phyloP scores from a whole-genome alignment of 306 rosid species.

The Datisca glomerata region DNA sequence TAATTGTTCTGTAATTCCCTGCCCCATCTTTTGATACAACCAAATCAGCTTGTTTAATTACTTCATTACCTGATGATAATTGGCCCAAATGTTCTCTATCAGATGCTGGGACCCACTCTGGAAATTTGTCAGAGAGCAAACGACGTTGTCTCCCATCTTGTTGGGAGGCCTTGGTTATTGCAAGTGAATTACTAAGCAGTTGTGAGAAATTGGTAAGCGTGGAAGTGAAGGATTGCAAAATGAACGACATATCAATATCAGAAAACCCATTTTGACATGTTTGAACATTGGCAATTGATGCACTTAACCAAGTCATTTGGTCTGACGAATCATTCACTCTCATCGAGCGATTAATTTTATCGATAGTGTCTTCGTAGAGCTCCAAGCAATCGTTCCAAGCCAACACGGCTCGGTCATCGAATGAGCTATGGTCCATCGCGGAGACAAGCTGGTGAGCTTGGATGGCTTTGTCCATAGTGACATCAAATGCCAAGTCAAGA shows the following conservation, averaged over 20 bases:
- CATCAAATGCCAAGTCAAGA: conserved; percentile 32
- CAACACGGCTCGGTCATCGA: conserved; percentile 21
- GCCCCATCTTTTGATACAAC: conserved; percentile 69
- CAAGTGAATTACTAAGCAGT: conserved; percentile 61
- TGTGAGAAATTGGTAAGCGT: conserved; percentile 42
- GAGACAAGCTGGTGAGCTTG: conserved; percentile 41
- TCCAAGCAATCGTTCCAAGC: conserved; percentile 74
- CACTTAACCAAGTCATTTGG: conserved; percentile 52
- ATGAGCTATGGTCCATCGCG: conserved; percentile 24
- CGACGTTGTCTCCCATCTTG: conserved; percentile 14
- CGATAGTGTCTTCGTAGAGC: conserved; percentile 53
- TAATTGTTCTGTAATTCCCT: conserved; percentile 41
- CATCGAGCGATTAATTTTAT: conserved; percentile 40
- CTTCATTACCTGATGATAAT: background rate
- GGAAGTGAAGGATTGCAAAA: conserved; percentile 27
- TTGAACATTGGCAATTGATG: conserved; percentile 63
- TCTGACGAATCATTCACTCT: conserved; percentile 26
- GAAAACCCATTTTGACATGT: conserved; percentile 65
- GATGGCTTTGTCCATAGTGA: conserved; percentile 54
- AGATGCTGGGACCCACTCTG: conserved; percentile 37
- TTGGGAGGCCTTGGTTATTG: conserved; percentile 24
- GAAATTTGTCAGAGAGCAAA: conserved; percentile 29
- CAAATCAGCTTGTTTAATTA: conserved; percentile 22
- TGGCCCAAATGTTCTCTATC: conserved; percentile 50
- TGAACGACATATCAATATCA: conserved; percentile 29